Percentiles rank a stretch among this genome's conserved stretches.
Conservation (phyloP, 208 protist species). For the Perkinsela sp. region DNA sequence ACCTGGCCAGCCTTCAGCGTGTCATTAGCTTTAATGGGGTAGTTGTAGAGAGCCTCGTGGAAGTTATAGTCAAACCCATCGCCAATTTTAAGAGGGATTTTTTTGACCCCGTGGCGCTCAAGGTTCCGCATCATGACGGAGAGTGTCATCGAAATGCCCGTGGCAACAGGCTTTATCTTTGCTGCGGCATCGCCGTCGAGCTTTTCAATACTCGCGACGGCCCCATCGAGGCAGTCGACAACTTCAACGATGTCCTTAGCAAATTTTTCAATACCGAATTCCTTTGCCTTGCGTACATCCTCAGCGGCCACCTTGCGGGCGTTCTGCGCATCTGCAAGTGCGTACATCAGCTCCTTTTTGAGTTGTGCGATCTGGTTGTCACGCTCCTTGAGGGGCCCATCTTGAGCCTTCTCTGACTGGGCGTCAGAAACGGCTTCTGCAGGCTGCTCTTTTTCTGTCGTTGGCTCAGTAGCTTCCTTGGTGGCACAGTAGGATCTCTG, state of each 20-base stretch:
- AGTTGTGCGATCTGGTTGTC: conserved; percentile 22
- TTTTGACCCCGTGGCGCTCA: conserved; percentile 44
- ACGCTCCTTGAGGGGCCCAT: conserved; percentile 19
- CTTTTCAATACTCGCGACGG: conserved; percentile 24
- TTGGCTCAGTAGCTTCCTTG: neutral
- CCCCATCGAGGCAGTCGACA: conserved; percentile 62
- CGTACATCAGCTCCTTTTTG: conserved; percentile 50
- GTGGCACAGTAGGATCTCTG: neutral
- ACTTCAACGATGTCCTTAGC: conserved; percentile 69
- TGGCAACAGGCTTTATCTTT: conserved; percentile 22
- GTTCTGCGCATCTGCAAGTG: conserved; percentile 56
- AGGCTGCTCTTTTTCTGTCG: neutral
- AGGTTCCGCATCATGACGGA: conserved; percentile 56
- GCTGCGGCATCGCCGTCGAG: conserved; percentile 23
- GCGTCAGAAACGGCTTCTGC: neutral
- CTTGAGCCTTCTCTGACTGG: conserved; percentile 29
- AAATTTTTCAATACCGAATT: conserved; percentile 55
- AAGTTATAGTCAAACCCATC: conserved; percentile 49
- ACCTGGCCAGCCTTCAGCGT: conserved; percentile 18
- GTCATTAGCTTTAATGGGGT: conserved; percentile 13
- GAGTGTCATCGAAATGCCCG: conserved; percentile 43
- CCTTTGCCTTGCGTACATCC: conserved; percentile 56
- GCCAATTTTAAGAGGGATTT: conserved; percentile 28
- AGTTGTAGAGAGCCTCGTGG: conserved; percentile 60
- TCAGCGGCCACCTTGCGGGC: conserved; percentile 47